A percentile compares a stretch with the other conserved stretches of the same genome.
phyloP scores from a whole-genome alignment of 495 filamentous ascomycete species.

The Penicillium goetzii region DNA sequence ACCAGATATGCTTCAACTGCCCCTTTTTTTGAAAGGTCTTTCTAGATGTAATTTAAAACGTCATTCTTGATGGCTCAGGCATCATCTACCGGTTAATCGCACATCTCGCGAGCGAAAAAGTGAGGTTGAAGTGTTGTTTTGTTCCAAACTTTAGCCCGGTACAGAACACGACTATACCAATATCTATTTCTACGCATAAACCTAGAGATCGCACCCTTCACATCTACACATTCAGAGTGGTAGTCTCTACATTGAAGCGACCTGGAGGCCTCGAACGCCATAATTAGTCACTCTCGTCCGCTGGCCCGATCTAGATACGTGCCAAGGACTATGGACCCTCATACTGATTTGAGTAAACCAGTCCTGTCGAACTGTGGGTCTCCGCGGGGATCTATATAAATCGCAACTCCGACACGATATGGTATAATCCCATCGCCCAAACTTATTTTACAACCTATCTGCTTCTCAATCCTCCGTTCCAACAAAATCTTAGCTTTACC shows the following conservation, averaged over 20 bases:
- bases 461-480: neutral
- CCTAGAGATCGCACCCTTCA: neutral
- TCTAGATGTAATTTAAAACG: too few species aligned
- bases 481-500: neutral
- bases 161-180: too few species aligned
- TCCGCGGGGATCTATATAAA: constrained; percentile 7
- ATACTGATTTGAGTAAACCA: neutral
- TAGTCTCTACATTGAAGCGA: neutral
- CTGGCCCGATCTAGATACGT: neutral
- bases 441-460: neutral
- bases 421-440: neutral
- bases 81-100: too few species aligned
- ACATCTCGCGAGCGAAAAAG: too few species aligned
- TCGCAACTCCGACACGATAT: neutral
- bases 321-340: neutral
- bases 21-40: too few species aligned
- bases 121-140: too few species aligned
- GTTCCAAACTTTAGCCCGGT: too few species aligned
- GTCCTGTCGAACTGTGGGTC: neutral
- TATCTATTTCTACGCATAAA: neutral
- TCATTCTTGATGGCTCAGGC: too few species aligned
- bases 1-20: neutral
- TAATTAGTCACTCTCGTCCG: neutral
- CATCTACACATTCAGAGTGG: neutral
- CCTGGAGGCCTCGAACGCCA: neutral